A percentile compares a stretch with the other conserved stretches of the same genome.
Conservation (phyloP, 2,329 filamentous ascomycete species). For the Drechslerella coelobrocha region DNA sequence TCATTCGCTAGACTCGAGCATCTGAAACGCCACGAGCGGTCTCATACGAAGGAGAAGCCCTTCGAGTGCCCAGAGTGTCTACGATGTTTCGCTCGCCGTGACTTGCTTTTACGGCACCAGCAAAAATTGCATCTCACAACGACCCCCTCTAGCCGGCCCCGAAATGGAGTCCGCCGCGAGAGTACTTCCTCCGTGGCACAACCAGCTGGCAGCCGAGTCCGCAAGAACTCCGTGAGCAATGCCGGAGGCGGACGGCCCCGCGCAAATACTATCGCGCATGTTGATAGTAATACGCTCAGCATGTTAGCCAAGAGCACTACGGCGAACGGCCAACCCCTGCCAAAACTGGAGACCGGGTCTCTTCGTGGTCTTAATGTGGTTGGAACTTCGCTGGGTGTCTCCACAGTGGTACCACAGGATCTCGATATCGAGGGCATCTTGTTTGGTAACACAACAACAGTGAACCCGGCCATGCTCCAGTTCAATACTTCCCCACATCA, state of each 20-base stretch:
- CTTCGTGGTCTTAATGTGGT: slow-evolving; percentile 68
- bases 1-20: slow-evolving; percentile 96
- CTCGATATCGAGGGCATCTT: slow-evolving; percentile 74
- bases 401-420: slow-evolving; percentile 75
- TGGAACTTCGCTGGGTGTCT: slow-evolving; percentile 73
- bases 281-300: slow-evolving; percentile 78
- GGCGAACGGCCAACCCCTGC: slow-evolving; percentile 61
- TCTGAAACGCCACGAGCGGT: slow-evolving; percentile 94
- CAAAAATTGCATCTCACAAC: slow-evolving; percentile 97
- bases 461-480: slow-evolving; percentile 78
- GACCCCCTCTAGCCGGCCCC: slow-evolving; percentile 82
- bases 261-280: slow-evolving; percentile 94
- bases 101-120: slow-evolving; percentile 90
- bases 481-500: slow-evolving; percentile 77
- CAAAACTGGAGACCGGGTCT: slow-evolving; percentile 76
- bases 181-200: slow-evolving; percentile 77
- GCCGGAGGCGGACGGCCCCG: slow-evolving; percentile 70
- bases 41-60: slow-evolving; percentile 98
- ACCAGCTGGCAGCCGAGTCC: slow-evolving; percentile 73
- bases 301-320: slow-evolving; percentile 59
- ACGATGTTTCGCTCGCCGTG: slow-evolving; percentile 90
- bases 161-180: slow-evolving; percentile 77
- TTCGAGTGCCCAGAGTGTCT: slow-evolving; percentile 96
- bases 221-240: slow-evolving; percentile 88
- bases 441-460: slow-evolving; percentile 69